These are phyloP conservation scores for Hippophae tibetana DNA, from an alignment of 306 rosid genomes.

Conservation along the genomic window DNA sequence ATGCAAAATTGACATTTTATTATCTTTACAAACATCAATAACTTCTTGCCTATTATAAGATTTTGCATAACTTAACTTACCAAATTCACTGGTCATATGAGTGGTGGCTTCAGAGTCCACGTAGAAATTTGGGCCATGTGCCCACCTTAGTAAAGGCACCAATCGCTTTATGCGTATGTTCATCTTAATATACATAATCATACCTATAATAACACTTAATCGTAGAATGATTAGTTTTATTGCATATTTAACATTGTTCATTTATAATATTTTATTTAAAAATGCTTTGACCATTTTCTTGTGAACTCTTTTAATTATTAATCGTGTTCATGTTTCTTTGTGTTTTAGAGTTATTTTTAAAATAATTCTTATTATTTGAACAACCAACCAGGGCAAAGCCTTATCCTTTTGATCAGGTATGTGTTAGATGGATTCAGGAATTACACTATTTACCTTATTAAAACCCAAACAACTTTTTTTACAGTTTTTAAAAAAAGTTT, in stretches of 20 bases:
- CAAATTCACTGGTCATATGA: background rate
- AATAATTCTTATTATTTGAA: background rate
- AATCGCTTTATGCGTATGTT: background rate
- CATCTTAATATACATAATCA: conserved; percentile 1
- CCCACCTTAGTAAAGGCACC: background rate
- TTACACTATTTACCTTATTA: no score
- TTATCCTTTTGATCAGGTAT: background rate
- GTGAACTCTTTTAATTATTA: background rate
- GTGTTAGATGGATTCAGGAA: no score
- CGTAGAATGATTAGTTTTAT: background rate
- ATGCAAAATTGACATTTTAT: no score
- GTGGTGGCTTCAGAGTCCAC: background rate
- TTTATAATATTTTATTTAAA: background rate
- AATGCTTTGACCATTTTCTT: no score
- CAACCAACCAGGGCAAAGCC: no score
- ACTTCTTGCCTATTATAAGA: no score
- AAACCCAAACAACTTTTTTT: no score
- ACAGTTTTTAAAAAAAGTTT: no score
- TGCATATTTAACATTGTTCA: background rate
- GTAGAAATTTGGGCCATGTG: background rate
- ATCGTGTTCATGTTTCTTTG: background rate
- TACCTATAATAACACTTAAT: background rate
- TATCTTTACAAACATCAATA: no score
- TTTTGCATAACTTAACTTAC: no score
- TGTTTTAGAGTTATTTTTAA: background rate